Conservation (phyloP, 805 yeast genomes). For the Saturnispora hagleri region DNA sequence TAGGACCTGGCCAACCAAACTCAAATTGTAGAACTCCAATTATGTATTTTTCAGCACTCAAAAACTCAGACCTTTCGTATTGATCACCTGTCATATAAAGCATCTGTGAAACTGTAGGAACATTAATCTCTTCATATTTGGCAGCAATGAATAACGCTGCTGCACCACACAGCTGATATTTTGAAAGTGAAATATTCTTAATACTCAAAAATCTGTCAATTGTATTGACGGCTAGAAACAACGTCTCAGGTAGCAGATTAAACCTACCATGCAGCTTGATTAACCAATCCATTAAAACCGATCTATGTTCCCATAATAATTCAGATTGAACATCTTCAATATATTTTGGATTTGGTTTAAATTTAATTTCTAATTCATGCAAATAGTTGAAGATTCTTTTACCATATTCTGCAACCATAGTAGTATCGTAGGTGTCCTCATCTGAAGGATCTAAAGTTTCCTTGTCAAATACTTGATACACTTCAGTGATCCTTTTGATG, state of each 20-base stretch:
- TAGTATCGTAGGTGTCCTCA: constrained; percentile 75
- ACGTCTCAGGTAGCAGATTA: constrained; percentile 75
- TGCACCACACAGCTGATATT: constrained; percentile 92
- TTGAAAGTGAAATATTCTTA: constrained; percentile 64
- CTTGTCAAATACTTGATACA: constrained; percentile 43
- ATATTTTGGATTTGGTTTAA: constrained; percentile 63
- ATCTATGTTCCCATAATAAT: constrained; percentile 61
- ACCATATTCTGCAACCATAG: constrained; percentile 92
- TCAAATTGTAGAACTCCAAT: constrained; percentile 64
- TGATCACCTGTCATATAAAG: constrained; percentile 81
- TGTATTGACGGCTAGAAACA: constrained; percentile 70
- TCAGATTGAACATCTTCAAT: constrained; percentile 75
- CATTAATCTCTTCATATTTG: constrained; percentile 85
- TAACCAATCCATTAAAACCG: constrained; percentile 82
- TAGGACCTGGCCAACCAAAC: constrained; percentile 79
- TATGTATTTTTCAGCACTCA: constrained; percentile 74
- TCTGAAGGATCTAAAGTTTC: constrained; percentile 58
- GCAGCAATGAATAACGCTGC: constrained; percentile 83
- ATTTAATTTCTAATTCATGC: constrained; percentile 58
- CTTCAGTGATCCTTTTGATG: constrained; percentile 39
- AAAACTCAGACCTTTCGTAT: constrained; percentile 63
- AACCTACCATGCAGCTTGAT: constrained; percentile 80
- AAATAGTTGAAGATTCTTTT: constrained; percentile 76
- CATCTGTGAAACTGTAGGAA: constrained; percentile 80
- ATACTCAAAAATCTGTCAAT: constrained; percentile 77